Evolutionary conservation across 805 yeast genomes (phyloP).

Genomic region (Starmera dryadoides): DNA sequence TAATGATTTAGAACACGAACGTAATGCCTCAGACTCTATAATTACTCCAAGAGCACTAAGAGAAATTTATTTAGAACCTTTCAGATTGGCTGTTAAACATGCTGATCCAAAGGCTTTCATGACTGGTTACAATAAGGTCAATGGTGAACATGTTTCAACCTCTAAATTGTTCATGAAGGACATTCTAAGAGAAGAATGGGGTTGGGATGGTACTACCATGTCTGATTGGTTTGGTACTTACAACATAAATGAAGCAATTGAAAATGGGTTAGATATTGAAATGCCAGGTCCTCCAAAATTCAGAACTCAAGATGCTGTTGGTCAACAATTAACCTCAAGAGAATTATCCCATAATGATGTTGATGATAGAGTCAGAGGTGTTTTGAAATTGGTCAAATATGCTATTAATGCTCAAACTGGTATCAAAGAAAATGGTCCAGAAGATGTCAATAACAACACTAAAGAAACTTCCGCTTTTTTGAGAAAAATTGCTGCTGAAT

Average conservation of each 20-base stretch:
- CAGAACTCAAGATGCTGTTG: conserved; percentile 27
- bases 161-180: conserved; percentile 34
- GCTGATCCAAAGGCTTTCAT: conserved; percentile 47
- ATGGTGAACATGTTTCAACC: conserved; percentile 52
- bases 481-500: conserved; percentile 39
- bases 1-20: conserved; percentile 54
- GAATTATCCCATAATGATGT: conserved; percentile 32
- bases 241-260: conserved; percentile 36
- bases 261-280: conserved; percentile 55
- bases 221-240: conserved; percentile 62
- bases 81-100: conserved; percentile 49
- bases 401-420: conserved; percentile 29
- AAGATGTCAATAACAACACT: conserved; percentile 30
- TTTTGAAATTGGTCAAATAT: conserved; percentile 42
- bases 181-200: conserved; percentile 49
- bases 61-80: conserved; percentile 58
- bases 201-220: conserved; percentile 48
- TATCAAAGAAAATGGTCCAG: conserved; percentile 17
- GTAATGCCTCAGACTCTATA: conserved; percentile 39
- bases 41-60: conserved; percentile 56
- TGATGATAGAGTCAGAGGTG: conserved; percentile 42
- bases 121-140: conserved; percentile 59
- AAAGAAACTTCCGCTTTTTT: conserved; percentile 37
- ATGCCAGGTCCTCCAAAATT: conserved; percentile 60
- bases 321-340: conserved; percentile 34